Evolutionary conservation across 2,329 filamentous ascomycete species (phyloP), one percentile per base, ranked within the genome.

Genomic region (Sphaceloma murrayae): DNA sequence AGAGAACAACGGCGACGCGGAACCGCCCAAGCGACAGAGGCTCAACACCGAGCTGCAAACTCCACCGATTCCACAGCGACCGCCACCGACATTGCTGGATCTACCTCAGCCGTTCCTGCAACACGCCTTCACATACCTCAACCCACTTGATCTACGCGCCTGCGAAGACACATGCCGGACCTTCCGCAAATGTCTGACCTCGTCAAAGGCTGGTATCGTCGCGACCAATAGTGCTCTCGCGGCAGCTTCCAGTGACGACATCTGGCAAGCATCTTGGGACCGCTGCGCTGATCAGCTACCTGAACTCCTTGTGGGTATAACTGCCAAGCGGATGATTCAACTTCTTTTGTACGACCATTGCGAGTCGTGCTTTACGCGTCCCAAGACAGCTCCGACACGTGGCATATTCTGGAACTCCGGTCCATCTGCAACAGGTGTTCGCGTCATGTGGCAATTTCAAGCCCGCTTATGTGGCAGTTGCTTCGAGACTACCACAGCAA

Each of bases 311-410:
- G 65, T 67, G 43, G 72, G 70, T 47, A 74, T 73, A 57, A 74
- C 75, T 31, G 85, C 91, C 61, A 66, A 84, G 51, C 74, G 80
- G 31, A 88, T 88, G 82, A 86, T 85, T 75, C 75, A 74, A 55
- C 66, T 91, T 40, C 69, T 77, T 26, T 78, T 76, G 59, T 73
- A 75, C 36, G 66, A 57, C 21, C 62, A 58, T 45, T 93, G 85
- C 60, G 78, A 88, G 56, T 76, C 79, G 52, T 91, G 85, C 62
- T 66, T 63, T 44, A 74, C 67, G 49, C 54, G 51, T 39, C 59
- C 57, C 43, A 52, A 51, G 11, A 48, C 45, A 34, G 31, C 51
- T 44, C 48, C 56, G 47, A 48, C 57, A 48, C 53, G 36, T 13
- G 34, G 60, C 49, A 56, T 66, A 64, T 56, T 64, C 22, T 78